Percentiles rank a stretch among this genome's conserved stretches.
phyloP scores from a whole-genome alignment of 1,284 basidiomycete genomes.

The Ganoderma leucocontextum region DNA sequence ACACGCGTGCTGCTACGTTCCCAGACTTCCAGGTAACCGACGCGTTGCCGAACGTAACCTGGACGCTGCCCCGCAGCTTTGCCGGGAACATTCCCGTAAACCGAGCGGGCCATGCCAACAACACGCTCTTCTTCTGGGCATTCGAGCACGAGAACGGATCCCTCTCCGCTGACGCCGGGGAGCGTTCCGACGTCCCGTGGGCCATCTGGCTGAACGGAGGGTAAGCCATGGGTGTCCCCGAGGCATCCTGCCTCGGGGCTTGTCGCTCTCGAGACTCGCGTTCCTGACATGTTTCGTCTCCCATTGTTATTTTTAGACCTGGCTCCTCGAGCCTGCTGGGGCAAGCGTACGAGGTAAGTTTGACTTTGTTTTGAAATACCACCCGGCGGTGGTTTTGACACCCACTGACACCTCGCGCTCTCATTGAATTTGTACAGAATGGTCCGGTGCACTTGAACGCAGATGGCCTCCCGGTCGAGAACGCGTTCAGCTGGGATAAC shows the following conservation, averaged over 20 bases:
- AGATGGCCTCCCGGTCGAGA: conserved; percentile 57
- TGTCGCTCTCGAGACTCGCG: not conserved
- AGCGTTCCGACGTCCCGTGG: conserved; percentile 61
- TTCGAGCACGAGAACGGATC: conserved; percentile 71
- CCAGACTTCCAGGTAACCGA: conserved; percentile 40
- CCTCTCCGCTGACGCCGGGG: conserved; percentile 51
- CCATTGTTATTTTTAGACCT: conserved; percentile 44
- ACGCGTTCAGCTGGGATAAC: conserved; percentile 64
- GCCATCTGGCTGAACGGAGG: conserved; percentile 79
- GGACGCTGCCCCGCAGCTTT: conserved; percentile 61
- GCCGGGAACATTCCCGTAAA: conserved; percentile 76
- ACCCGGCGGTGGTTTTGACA: not conserved
- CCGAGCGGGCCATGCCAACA: conserved; percentile 57
- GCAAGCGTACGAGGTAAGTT: conserved; percentile 65
- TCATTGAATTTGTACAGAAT: conserved; percentile 52
- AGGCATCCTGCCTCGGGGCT: not conserved
- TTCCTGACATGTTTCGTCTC: conserved; percentile 9
- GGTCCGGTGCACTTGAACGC: conserved; percentile 67
- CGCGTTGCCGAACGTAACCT: conserved; percentile 69
- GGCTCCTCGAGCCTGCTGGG: conserved; percentile 76
- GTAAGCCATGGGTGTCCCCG: conserved; percentile 31
- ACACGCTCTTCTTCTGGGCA: conserved; percentile 78
- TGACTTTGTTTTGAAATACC: not conserved
- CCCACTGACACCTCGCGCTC: not conserved
- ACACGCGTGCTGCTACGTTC: not conserved